phyloP scores from a whole-genome alignment of 2,329 filamentous ascomycete species.

The Sclerotinia minor region DNA sequence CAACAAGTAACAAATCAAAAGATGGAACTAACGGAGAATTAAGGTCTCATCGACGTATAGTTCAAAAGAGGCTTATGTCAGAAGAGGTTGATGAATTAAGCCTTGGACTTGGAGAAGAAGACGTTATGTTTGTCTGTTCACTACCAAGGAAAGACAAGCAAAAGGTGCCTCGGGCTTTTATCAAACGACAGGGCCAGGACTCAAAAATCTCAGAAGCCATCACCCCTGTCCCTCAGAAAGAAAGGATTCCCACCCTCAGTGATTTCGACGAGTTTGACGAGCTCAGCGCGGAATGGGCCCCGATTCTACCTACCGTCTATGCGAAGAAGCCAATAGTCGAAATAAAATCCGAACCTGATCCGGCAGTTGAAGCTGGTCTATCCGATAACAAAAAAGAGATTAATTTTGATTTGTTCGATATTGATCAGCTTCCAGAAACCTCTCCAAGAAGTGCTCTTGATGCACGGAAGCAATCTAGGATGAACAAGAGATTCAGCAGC shows the following conservation, averaged over 20 bases:
- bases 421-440: slow-evolving; percentile 13
- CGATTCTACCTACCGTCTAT: neutral
- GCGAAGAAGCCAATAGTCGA: neutral
- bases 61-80: slow-evolving; percentile 11
- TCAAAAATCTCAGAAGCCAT: neutral
- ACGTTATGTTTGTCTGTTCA: slow-evolving; percentile 33
- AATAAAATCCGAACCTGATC: neutral
- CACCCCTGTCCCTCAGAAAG: neutral
- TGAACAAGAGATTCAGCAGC: slow-evolving; percentile 4
- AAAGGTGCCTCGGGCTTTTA: neutral
- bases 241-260: neutral
- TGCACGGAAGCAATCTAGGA: neutral
- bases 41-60: slow-evolving; percentile 18
- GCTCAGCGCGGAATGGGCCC: slow-evolving; percentile 17
- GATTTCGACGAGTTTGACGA: slow-evolving; percentile 23
- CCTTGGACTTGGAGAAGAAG: slow-evolving; percentile 29
- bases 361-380: neutral
- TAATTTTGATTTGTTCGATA: slow-evolving; percentile 17
- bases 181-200: slow-evolving; percentile 1
- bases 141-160: slow-evolving; percentile 17
- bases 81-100: slow-evolving; percentile 40
- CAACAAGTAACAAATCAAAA: neutral
- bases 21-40: neutral
- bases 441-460: slow-evolving; percentile 21
- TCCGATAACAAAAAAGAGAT: neutral